Conservation (phyloP, 2,329 filamentous ascomycete genomes). For the Clonostachys byssicola region DNA sequence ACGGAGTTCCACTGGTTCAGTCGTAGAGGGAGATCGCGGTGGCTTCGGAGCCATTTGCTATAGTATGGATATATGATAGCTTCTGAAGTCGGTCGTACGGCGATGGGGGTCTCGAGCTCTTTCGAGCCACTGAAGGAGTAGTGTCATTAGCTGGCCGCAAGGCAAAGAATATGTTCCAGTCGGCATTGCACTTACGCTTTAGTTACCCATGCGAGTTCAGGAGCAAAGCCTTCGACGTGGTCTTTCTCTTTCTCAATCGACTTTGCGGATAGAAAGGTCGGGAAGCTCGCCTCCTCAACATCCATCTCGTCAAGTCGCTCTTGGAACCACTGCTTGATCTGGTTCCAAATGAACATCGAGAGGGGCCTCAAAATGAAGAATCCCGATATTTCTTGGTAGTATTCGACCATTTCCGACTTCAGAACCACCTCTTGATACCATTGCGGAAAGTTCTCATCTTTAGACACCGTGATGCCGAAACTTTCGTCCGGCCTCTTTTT, state of each 20-base stretch:
- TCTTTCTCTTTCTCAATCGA: constrained; percentile 87
- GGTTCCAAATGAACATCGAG: constrained; percentile 64
- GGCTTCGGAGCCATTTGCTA: constrained; percentile 93
- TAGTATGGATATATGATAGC: constrained; percentile 95
- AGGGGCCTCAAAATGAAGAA: constrained; percentile 45
- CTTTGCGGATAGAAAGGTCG: constrained; percentile 89
- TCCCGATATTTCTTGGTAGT: no score
- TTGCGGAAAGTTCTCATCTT: no score
- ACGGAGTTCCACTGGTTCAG: constrained; percentile 97
- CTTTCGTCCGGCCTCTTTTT: no score
- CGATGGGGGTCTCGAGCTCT: constrained; percentile 77
- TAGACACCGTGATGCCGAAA: no score
- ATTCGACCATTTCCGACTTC: no score
- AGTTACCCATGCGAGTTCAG: constrained; percentile 85
- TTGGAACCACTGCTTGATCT: constrained; percentile 64
- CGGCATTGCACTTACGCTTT: constrained; percentile 55
- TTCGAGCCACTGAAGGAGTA: constrained; percentile 67
- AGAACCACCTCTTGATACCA: no score
- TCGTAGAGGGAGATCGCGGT: constrained; percentile 88
- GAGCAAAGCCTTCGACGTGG: constrained; percentile 97
- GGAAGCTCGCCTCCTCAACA: constrained; percentile 94
- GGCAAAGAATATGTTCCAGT: background rate
- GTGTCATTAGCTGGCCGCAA: constrained; percentile 1
- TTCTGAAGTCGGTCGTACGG: constrained; percentile 65
- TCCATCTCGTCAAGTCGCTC: constrained; percentile 82